Evolutionary conservation across 2,329 filamentous ascomycete species (phyloP).

Genomic region (Aureobasidium lini): DNA sequence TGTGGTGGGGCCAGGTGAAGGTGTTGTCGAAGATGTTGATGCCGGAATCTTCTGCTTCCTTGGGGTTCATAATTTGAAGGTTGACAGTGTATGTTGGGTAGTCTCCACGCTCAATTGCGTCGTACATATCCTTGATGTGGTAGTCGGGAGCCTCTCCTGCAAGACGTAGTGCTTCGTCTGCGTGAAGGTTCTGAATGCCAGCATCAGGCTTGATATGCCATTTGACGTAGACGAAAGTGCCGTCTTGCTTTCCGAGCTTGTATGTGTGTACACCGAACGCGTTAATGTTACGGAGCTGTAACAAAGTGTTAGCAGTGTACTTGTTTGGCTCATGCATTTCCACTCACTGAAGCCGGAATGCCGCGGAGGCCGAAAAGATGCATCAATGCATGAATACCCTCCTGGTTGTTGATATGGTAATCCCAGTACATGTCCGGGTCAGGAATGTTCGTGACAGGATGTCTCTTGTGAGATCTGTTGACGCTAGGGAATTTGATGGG

Average conservation of each 20-base stretch:
- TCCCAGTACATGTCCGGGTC: conserved; percentile 32
- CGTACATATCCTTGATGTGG: conserved; percentile 32
- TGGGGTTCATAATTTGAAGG: conserved; percentile 48
- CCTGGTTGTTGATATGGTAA: conserved; percentile 36
- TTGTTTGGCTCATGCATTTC: no score
- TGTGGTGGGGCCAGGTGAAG: conserved; percentile 46
- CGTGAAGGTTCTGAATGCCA: conserved; percentile 39
- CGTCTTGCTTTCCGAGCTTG: conserved; percentile 31
- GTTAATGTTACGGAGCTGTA: conserved; percentile 35
- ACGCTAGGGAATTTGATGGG: conserved; percentile 35
- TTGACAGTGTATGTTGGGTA: conserved; percentile 46
- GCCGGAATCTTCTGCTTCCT: conserved; percentile 41
- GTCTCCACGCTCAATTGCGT: conserved; percentile 40
- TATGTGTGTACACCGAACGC: conserved; percentile 43
- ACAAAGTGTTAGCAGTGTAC: neutral
- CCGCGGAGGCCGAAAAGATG: conserved; percentile 44
- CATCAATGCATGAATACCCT: conserved; percentile 45
- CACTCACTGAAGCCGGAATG: conserved; percentile 33
- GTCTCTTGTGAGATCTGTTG: conserved; percentile 29
- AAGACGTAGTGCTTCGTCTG: conserved; percentile 29
- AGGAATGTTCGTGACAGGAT: conserved; percentile 27
- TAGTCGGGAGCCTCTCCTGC: conserved; percentile 32
- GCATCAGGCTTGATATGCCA: conserved; percentile 43
- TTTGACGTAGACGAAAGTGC: conserved; percentile 44
- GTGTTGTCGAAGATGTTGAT: conserved; percentile 52